These are phyloP conservation scores for Digitaria exilis DNA, from an alignment of 202 grass and related monocot genomes.

Conservation along the genomic window DNA sequence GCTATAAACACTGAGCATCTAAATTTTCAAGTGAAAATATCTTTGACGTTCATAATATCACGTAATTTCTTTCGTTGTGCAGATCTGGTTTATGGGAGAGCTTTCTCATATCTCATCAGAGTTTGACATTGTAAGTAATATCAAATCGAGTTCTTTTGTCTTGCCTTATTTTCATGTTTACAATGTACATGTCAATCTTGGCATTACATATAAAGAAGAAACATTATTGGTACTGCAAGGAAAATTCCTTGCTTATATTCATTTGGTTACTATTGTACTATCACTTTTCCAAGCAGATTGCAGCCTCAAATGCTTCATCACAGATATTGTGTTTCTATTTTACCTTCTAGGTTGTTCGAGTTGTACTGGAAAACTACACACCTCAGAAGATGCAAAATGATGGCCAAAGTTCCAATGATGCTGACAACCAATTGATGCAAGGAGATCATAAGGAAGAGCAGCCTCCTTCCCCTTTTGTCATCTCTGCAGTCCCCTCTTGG, in stretches of 20 bases:
- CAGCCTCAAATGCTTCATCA: slow-evolving; percentile 13
- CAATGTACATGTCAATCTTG: slow-evolving; percentile 16
- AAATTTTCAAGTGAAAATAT: slow-evolving; percentile 16
- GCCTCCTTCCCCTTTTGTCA: slow-evolving; percentile 60
- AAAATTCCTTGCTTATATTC: slow-evolving; percentile 29
- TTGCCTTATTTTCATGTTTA: slow-evolving; percentile 24
- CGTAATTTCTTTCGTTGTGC: slow-evolving; percentile 33
- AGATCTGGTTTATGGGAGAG: slow-evolving; percentile 99
- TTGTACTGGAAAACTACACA: slow-evolving; percentile 84
- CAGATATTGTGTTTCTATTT: slow-evolving; percentile 10
- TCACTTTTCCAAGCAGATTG: slow-evolving; percentile 30
- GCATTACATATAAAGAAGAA: slow-evolving; percentile 30
- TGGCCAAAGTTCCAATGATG: slow-evolving; percentile 41
- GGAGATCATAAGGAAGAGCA: slow-evolving; percentile 65
- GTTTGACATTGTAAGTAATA: slow-evolving; percentile 87
- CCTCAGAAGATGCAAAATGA: slow-evolving; percentile 54
- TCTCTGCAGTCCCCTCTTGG: slow-evolving; percentile 64
- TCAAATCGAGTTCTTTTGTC: background rate
- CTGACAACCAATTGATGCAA: slow-evolving; percentile 54
- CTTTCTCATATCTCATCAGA: slow-evolving; percentile 94
- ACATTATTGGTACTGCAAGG: slow-evolving; percentile 20
- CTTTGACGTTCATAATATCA: slow-evolving; percentile 13
- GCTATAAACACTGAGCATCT: slow-evolving; percentile 23
- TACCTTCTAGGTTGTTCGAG: slow-evolving; percentile 79
- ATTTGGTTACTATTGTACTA: slow-evolving; percentile 7